phyloP scores from a whole-genome alignment of 2,329 filamentous ascomycete species.

The Pseudogymnoascus sp. region DNA sequence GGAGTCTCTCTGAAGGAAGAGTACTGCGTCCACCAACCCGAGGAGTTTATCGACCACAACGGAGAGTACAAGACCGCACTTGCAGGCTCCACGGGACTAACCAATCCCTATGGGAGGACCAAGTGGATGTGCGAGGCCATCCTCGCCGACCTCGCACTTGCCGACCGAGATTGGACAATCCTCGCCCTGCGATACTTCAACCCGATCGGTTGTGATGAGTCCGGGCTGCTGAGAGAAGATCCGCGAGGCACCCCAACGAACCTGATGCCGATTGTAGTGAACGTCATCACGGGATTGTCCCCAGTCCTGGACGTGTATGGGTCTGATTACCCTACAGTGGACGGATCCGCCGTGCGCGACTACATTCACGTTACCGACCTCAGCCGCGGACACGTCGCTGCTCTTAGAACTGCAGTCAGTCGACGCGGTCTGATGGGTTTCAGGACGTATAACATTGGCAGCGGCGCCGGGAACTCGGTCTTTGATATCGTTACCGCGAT shows the following conservation, averaged over 20 bases:
- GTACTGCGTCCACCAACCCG: conserved; percentile 45
- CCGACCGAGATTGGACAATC: conserved; percentile 56
- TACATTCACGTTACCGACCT: conserved; percentile 63
- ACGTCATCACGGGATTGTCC: conserved; percentile 50
- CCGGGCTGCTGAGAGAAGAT: conserved; percentile 57
- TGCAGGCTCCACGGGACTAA: conserved; percentile 49
- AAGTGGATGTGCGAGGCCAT: conserved; percentile 65
- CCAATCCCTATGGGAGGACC: conserved; percentile 58
- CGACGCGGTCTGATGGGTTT: conserved; percentile 32
- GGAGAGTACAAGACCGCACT: conserved; percentile 36
- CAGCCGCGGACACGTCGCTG: conserved; percentile 56
- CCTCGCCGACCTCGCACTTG: conserved; percentile 51
- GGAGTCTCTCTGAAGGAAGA: conserved; percentile 49
- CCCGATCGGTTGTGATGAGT: conserved; percentile 58
- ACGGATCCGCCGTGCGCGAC: conserved; percentile 60
- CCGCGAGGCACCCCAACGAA: conserved; percentile 56
- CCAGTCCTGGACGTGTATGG: conserved; percentile 54
- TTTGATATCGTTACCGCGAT: conserved; percentile 37
- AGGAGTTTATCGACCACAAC: conserved; percentile 36
- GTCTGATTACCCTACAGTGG: conserved; percentile 56
- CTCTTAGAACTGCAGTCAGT: conserved; percentile 36
- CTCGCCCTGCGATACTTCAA: conserved; percentile 62
- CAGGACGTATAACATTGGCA: conserved; percentile 40
- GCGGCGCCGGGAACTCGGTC: conserved; percentile 40
- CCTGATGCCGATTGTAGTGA: conserved; percentile 56